These are phyloP conservation scores for Coffea humblotiana DNA, from an alignment of 305 asterid genomes.

Conservation along the genomic window DNA sequence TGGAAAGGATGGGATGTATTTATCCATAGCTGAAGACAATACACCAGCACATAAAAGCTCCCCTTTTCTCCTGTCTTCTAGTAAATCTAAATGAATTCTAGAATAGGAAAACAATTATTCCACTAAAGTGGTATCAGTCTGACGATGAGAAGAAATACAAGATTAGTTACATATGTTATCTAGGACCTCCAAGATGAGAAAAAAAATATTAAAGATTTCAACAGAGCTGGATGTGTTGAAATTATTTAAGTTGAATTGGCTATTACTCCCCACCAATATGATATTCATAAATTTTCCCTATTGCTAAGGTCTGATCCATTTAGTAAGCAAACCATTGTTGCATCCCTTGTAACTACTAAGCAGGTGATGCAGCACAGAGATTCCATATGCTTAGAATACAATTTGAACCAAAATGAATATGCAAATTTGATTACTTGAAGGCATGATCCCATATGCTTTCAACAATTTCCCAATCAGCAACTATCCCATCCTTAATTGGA, in stretches of 20 bases:
- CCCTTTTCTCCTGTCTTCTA: neutral
- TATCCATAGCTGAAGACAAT: neutral
- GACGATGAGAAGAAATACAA: neutral
- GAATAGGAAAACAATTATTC: neutral
- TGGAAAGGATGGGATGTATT: neutral
- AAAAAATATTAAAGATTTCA: neutral
- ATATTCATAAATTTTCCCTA: neutral
- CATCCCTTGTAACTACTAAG: neutral
- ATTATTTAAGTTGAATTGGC: neutral
- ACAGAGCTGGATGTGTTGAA: neutral
- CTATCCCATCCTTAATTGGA: conserved; percentile 84
- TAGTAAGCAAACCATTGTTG: neutral
- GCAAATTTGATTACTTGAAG: conserved; percentile 49
- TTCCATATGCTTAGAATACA: neutral
- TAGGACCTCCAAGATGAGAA: neutral
- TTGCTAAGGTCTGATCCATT: neutral
- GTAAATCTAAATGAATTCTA: neutral
- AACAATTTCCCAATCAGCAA: conserved; percentile 91
- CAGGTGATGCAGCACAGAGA: neutral
- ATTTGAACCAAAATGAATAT: neutral
- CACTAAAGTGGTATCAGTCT: neutral
- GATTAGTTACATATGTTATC: neutral
- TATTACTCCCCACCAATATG: neutral
- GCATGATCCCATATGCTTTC: conserved; percentile 98
- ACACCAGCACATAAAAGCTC: neutral